Conservation (phyloP, 2,329 filamentous ascomycete genomes). For the Rhinocladiella mackenziei region DNA sequence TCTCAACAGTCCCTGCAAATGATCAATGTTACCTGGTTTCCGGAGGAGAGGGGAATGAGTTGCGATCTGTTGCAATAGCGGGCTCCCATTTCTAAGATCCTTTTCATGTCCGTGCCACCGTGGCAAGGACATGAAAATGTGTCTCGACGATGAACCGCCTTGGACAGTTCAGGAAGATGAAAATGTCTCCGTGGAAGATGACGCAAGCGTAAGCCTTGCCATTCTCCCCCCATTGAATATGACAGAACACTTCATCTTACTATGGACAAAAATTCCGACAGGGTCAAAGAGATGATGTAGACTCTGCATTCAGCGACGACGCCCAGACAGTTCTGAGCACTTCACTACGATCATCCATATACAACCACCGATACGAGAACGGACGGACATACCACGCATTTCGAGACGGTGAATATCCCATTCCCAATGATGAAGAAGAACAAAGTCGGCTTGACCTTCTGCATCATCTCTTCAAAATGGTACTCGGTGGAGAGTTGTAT, state of each 20-base stretch:
- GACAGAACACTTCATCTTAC: no score
- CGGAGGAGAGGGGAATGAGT: no score
- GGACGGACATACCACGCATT: constrained; percentile 42
- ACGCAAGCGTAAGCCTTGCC: background rate
- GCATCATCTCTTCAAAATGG: constrained; percentile 36
- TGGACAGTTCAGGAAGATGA: background rate
- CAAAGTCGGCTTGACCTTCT: constrained; percentile 31
- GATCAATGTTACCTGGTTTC: no score
- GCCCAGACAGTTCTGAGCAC: constrained; percentile 6
- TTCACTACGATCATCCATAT: constrained; percentile 15
- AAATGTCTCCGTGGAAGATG: constrained; percentile 1
- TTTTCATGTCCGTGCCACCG: no score
- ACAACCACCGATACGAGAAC: constrained; percentile 34
- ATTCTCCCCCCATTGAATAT: background rate
- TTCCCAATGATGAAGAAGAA: constrained; percentile 33
- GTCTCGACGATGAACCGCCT: background rate
- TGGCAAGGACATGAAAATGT: background rate
- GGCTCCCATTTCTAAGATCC: no score
- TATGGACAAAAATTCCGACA: background rate
- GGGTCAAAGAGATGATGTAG: constrained; percentile 4
- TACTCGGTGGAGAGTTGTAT: constrained; percentile 33
- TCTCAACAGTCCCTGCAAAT: no score
- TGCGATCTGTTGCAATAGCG: no score
- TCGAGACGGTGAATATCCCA: constrained; percentile 40
- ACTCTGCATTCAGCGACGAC: constrained; percentile 15